Percentiles rank a stretch among this genome's conserved stretches.
phyloP scores from a whole-genome alignment of 2,329 filamentous ascomycete species.

The Magnaporthiopsis incrustans region DNA sequence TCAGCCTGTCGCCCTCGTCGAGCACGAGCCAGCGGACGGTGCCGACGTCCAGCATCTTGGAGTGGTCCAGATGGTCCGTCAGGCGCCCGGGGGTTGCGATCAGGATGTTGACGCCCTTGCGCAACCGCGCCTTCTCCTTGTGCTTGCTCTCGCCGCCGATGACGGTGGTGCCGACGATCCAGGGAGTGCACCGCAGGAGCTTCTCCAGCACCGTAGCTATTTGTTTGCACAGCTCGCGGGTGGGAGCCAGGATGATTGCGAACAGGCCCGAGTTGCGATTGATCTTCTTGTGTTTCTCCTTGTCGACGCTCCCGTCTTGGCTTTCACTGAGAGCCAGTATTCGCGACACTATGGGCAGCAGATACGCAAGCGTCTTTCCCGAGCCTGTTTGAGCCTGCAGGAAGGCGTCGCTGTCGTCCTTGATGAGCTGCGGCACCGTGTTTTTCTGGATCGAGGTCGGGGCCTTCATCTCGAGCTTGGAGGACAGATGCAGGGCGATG shows the following conservation, averaged over 20 bases:
- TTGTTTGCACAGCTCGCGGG: slow-evolving; percentile 88
- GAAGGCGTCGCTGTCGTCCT: slow-evolving; percentile 81
- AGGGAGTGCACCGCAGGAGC: slow-evolving; percentile 80
- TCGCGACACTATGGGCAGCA: slow-evolving; percentile 84
- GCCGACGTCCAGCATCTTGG: slow-evolving; percentile 77
- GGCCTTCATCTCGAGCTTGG: slow-evolving; percentile 80
- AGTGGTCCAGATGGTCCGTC: slow-evolving; percentile 87
- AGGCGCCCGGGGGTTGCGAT: slow-evolving; percentile 90
- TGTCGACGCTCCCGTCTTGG: slow-evolving; percentile 33
- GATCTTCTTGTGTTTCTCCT: slow-evolving; percentile 40
- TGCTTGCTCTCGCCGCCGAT: slow-evolving; percentile 63
- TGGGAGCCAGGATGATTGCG: slow-evolving; percentile 88
- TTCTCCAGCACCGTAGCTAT: slow-evolving; percentile 82
- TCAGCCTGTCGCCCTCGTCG: slow-evolving; percentile 94
- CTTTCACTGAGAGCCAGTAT: slow-evolving; percentile 67
- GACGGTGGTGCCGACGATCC: slow-evolving; percentile 86
- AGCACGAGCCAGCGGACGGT: slow-evolving; percentile 90
- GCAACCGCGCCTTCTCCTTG: slow-evolving; percentile 82
- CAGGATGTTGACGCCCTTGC: slow-evolving; percentile 92
- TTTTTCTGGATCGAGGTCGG: slow-evolving; percentile 94
- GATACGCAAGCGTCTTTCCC: slow-evolving; percentile 93
- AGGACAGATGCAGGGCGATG: slow-evolving; percentile 72
- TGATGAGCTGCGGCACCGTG: slow-evolving; percentile 71
- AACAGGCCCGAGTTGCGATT: slow-evolving; percentile 85
- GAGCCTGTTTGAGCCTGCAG: slow-evolving; percentile 96